A percentile compares a stretch with the other conserved stretches of the same genome.
phyloP scores from a whole-genome alignment of 2,329 filamentous ascomycete species.

The Phaeosphaeriaceae sp. region DNA sequence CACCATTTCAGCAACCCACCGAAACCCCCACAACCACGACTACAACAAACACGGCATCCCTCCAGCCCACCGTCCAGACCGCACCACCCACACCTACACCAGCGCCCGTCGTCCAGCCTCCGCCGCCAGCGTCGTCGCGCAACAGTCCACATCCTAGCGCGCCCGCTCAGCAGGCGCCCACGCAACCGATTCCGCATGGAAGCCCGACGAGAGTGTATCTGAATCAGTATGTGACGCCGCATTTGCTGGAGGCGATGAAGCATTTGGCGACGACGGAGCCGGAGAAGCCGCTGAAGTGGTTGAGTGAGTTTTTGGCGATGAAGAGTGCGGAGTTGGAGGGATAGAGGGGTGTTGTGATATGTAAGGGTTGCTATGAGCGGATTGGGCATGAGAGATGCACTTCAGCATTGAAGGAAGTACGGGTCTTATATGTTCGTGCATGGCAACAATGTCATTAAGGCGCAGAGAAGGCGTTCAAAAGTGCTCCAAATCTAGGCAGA shows the following conservation, averaged over 20 bases:
- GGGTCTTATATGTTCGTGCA: too few species aligned
- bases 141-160: constrained; percentile 45
- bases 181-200: constrained; percentile 55
- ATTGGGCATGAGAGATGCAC: constrained; percentile 45
- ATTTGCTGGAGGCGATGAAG: constrained; percentile 62
- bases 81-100: constrained; percentile 19
- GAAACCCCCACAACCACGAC: background rate
- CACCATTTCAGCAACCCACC: background rate
- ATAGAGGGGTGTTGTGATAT: constrained; percentile 8
- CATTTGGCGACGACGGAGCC: constrained; percentile 59
- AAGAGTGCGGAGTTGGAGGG: constrained; percentile 60
- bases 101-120: constrained; percentile 18
- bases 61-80: constrained; percentile 17
- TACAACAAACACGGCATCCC: constrained; percentile 1
- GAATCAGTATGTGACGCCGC: constrained; percentile 59
- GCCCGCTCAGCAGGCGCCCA: constrained; percentile 32
- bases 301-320: constrained; percentile 57
- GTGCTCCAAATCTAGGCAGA: too few species aligned
- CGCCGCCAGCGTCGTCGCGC: constrained; percentile 36
- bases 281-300: constrained; percentile 59
- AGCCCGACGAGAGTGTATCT: constrained; percentile 58
- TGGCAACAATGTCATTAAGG: too few species aligned
- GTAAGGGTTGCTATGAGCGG: too few species aligned
- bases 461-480: constrained; percentile 14
- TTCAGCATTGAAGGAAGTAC: too few species aligned